phyloP scores from a whole-genome alignment of 208 protist species.

The Phytomonas francai region DNA sequence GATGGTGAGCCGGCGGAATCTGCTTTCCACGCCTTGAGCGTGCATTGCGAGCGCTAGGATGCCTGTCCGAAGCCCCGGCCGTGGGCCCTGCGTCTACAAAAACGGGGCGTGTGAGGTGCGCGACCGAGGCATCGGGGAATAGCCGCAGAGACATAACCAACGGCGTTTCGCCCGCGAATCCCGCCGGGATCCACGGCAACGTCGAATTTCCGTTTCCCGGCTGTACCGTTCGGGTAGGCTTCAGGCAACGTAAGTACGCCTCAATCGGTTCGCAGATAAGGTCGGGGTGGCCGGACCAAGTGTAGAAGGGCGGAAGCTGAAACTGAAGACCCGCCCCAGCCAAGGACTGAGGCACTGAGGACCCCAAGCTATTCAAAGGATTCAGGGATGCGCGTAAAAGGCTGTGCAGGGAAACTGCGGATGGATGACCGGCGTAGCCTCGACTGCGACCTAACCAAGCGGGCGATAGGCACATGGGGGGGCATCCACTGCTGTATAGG shows the following conservation, averaged over 20 bases:
- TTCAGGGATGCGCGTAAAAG: not conserved
- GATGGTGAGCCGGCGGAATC: not conserved
- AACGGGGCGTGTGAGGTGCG: constrained; percentile 17
- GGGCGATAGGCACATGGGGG: not conserved
- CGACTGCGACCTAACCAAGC: not conserved
- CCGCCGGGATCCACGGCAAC: not conserved
- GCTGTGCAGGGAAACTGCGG: not conserved
- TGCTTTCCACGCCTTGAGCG: not conserved
- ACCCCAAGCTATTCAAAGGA: not conserved
- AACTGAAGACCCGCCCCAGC: constrained; percentile 29
- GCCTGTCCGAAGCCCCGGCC: not conserved
- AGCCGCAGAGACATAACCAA: constrained; percentile 32
- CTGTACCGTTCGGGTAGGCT: not conserved
- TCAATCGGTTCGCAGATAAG: constrained; percentile 18
- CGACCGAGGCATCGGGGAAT: constrained; percentile 39
- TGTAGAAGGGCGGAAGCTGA: constrained; percentile 33
- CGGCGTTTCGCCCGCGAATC: constrained; percentile 5
- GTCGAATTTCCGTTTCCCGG: not conserved
- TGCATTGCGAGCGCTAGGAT: not conserved
- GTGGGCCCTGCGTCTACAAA: not conserved
- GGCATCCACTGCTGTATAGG: not conserved
- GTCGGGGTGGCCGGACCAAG: constrained; percentile 18
- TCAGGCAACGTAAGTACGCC: constrained; percentile 15
- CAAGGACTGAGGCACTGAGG: not conserved
- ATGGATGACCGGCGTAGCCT: not conserved